Evolutionary conservation across 1,284 basidiomycete genomes (phyloP).

Genomic region (Earliella scabrosa): DNA sequence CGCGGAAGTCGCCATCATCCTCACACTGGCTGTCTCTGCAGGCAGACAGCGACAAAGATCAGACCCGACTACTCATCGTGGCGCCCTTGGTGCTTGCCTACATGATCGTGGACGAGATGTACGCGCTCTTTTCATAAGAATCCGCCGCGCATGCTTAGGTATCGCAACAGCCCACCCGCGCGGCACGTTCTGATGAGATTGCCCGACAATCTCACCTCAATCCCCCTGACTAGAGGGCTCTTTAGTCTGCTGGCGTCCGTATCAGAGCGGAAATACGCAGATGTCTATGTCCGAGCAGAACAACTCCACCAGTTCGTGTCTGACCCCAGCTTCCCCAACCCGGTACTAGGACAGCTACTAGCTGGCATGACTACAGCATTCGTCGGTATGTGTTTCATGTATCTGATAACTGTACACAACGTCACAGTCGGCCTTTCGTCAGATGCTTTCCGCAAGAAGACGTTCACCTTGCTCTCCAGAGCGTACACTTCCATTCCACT

Average conservation of each 20-base stretch:
- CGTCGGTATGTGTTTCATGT: slow-evolving; percentile 45
- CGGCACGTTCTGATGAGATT: slow-evolving; percentile 57
- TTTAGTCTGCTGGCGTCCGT: slow-evolving; percentile 51
- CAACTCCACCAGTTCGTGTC: slow-evolving; percentile 45
- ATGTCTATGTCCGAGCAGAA: slow-evolving; percentile 55
- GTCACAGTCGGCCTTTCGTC: too few relatives aligned
- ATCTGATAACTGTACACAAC: not conserved
- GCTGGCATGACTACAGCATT: slow-evolving; percentile 50
- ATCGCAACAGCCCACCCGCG: slow-evolving; percentile 53
- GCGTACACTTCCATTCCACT: slow-evolving; percentile 66
- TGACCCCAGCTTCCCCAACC: slow-evolving; percentile 47
- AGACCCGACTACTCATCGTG: slow-evolving; percentile 52
- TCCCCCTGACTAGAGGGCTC: slow-evolving; percentile 51
- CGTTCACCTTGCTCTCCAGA: slow-evolving; percentile 55
- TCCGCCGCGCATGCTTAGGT: not conserved
- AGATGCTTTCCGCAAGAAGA: slow-evolving; percentile 53
- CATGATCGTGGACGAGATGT: slow-evolving; percentile 64
- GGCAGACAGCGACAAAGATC: slow-evolving; percentile 45
- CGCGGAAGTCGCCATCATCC: not conserved
- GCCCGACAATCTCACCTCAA: slow-evolving; percentile 46
- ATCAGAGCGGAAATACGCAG: slow-evolving; percentile 55
- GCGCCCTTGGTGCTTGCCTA: slow-evolving; percentile 65
- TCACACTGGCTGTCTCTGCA: slow-evolving; percentile 22
- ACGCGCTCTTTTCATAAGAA: slow-evolving; percentile 25
- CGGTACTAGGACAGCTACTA: slow-evolving; percentile 49